Percentiles rank a stretch among this genome's conserved stretches.
Evolutionary conservation across 495 filamentous ascomycete species (phyloP).

Genomic region (Xylaria nigripes): DNA sequence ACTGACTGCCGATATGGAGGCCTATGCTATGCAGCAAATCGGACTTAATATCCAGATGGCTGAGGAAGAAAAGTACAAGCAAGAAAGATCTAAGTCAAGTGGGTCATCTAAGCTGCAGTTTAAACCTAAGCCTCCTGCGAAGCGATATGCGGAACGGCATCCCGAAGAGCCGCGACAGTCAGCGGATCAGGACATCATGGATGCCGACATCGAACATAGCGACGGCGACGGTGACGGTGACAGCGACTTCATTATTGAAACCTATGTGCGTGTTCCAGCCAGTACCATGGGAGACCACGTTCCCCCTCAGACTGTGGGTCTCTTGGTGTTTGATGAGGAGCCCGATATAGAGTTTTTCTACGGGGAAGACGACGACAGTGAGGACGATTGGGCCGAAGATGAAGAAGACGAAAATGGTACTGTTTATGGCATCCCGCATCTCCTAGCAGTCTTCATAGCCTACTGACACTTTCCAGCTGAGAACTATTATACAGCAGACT

Average conservation of each 20-base stretch:
- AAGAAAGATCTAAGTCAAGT: background rate
- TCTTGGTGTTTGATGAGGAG: constrained; percentile 45
- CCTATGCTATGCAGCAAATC: constrained; percentile 43
- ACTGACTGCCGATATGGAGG: constrained; percentile 42
- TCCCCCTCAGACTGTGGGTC: constrained; percentile 33
- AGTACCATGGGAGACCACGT: constrained; percentile 35
- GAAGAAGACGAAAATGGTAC: constrained; percentile 51
- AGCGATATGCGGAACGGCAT: constrained; percentile 42
- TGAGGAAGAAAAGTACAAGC: constrained; percentile 24
- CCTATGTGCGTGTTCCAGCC: constrained; percentile 44
- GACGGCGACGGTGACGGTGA: constrained; percentile 33
- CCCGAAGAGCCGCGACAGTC: constrained; percentile 24
- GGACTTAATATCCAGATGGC: constrained; percentile 32
- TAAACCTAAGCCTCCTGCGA: constrained; percentile 39
- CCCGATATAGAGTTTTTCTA: constrained; percentile 47
- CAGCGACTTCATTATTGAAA: constrained; percentile 45
- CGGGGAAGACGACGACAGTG: constrained; percentile 36
- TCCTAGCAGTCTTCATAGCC: background rate
- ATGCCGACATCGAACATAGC: constrained; percentile 24
- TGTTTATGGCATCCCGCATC: constrained; percentile 1
- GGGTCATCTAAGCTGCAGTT: constrained; percentile 21
- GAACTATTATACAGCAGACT: constrained; percentile 47
- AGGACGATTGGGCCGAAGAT: constrained; percentile 40
- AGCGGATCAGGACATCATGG: constrained; percentile 21
- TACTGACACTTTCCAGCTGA: constrained; percentile 35